These are phyloP conservation scores for Melaleuca quinquenervia DNA, from an alignment of 345 rosid species.

Conservation along the genomic window DNA sequence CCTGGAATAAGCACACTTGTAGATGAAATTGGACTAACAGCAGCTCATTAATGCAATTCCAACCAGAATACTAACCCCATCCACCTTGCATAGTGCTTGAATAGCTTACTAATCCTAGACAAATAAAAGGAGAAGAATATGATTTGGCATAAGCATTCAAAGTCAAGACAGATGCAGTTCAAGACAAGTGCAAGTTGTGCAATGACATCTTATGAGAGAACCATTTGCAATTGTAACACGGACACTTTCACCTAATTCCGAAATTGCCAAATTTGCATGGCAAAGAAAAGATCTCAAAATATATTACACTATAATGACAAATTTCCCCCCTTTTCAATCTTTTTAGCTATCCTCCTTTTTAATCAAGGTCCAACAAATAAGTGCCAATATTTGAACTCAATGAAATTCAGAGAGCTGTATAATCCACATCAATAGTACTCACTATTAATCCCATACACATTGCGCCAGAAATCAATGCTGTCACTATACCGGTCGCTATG, in stretches of 20 bases:
- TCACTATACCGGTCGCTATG: conserved; percentile 86
- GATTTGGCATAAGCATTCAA: background rate
- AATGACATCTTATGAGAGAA: background rate
- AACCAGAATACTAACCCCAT: background rate
- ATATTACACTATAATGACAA: background rate
- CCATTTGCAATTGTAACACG: background rate
- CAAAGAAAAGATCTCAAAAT: background rate
- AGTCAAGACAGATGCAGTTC: background rate
- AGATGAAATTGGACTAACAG: background rate
- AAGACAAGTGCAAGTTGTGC: background rate
- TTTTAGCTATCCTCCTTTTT: background rate
- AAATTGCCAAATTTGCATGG: background rate
- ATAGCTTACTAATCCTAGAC: background rate
- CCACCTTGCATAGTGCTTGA: background rate
- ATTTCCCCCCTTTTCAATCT: background rate
- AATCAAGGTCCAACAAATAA: background rate
- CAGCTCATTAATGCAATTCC: background rate
- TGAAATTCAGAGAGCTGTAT: background rate
- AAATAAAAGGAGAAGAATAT: background rate
- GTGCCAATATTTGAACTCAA: background rate
- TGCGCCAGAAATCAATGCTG: conserved; percentile 97
- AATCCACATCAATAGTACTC: conserved; percentile 19
- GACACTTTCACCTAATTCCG: background rate
- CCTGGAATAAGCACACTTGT: background rate
- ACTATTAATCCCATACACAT: conserved; percentile 97